Evolutionary conservation across 305 asterid genomes (phyloP).

Genomic region (Petunia hybrid): DNA sequence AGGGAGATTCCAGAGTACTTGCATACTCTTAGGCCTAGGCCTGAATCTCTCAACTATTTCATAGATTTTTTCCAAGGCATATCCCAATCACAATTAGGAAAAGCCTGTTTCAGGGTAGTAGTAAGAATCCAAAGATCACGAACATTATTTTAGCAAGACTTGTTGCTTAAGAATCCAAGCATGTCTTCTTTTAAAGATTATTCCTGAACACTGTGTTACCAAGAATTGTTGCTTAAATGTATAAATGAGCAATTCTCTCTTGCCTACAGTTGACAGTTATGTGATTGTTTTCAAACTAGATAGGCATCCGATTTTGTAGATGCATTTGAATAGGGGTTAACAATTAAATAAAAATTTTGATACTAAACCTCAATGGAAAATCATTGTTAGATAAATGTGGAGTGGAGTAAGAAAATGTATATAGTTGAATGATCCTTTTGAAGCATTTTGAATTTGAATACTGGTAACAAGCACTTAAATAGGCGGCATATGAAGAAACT

Average conservation of each 20-base stretch:
- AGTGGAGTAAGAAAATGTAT: conserved; percentile 10
- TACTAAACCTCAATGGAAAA: not conserved
- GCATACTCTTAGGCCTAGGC: too few species aligned
- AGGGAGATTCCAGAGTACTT: too few species aligned
- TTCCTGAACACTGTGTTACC: conserved; percentile 1
- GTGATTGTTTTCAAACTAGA: not conserved
- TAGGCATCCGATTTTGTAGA: not conserved
- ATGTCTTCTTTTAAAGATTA: not conserved
- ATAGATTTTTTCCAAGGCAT: too few species aligned
- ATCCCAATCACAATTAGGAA: too few species aligned
- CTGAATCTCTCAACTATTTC: too few species aligned
- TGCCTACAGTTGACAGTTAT: conserved; percentile 1
- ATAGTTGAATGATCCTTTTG: not conserved
- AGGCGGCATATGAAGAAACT: not conserved
- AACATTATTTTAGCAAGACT: too few species aligned
- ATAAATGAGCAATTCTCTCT: conserved; percentile 1
- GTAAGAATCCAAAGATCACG: too few species aligned
- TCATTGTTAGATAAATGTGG: not conserved
- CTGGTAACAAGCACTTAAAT: not conserved
- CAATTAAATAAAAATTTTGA: conserved; percentile 1
- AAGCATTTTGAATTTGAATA: not conserved
- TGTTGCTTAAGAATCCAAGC: too few species aligned
- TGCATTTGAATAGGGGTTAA: not conserved
- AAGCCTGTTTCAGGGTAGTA: too few species aligned
- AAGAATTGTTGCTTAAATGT: conserved; percentile 8